These are phyloP conservation scores for Monosporozyma aquatica DNA, from an alignment of 805 yeast species.

Conservation along the genomic window DNA sequence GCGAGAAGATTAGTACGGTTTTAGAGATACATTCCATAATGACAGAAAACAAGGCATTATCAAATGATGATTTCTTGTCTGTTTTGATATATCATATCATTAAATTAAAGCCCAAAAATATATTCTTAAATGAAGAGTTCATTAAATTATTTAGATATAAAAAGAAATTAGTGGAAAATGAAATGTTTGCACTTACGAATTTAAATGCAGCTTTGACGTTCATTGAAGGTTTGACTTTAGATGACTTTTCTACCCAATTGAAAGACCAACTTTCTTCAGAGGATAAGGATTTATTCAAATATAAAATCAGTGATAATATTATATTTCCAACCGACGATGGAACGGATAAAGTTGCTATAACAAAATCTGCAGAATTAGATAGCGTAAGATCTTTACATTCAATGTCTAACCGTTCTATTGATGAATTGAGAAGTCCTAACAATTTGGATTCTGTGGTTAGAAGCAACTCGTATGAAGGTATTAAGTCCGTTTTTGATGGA, in stretches of 20 bases:
- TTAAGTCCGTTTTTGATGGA: conserved; percentile 23
- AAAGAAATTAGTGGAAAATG: conserved; percentile 27
- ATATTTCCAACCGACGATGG: conserved; percentile 9
- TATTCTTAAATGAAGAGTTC: conserved; percentile 24
- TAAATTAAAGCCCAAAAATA: conserved; percentile 16
- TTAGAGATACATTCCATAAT: conserved; percentile 23
- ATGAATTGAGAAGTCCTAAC: not conserved
- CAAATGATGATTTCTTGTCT: conserved; percentile 29
- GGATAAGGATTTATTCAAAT: conserved; percentile 13
- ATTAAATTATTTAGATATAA: conserved; percentile 28
- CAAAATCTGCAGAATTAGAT: not conserved
- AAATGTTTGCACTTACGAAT: conserved; percentile 28
- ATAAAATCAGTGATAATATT: conserved; percentile 17
- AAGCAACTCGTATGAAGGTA: conserved; percentile 23
- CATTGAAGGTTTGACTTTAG: conserved; percentile 22
- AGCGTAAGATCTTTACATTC: not conserved
- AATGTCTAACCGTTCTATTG: not conserved
- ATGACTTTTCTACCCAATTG: conserved; percentile 18
- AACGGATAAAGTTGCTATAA: not conserved
- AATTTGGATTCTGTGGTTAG: conserved; percentile 3
- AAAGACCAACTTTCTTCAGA: conserved; percentile 11
- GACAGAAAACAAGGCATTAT: conserved; percentile 19
- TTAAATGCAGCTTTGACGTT: conserved; percentile 29
- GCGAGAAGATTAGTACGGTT: conserved; percentile 22
- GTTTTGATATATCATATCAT: conserved; percentile 25